Conservation (phyloP, 306 rosid species). For the Boehmeria nivea region DNA sequence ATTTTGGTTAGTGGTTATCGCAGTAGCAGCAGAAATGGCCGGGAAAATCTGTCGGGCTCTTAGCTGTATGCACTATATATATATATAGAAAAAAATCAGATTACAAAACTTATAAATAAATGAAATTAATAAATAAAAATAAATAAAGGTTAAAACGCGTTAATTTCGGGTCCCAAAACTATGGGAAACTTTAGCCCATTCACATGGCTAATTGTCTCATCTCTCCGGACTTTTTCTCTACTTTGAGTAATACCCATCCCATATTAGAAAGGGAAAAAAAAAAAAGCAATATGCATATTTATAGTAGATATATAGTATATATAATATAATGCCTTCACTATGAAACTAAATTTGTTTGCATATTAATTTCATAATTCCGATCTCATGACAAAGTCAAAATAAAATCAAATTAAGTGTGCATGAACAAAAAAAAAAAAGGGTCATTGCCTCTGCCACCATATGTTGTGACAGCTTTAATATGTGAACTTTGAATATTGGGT, state of each 20-base stretch:
- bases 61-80: conserved; percentile 25
- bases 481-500: background rate
- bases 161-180: conserved; percentile 24
- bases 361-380: no score
- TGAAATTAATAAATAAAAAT: conserved; percentile 7
- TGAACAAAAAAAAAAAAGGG: background rate
- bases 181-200: background rate
- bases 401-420: background rate
- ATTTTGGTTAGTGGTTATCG: background rate
- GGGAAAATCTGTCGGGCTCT: conserved; percentile 9
- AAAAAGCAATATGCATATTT: background rate
- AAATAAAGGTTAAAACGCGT: conserved; percentile 29
- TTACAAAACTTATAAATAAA: no score
- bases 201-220: conserved; percentile 16
- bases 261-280: background rate
- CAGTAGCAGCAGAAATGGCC: background rate
- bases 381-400: background rate
- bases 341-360: no score
- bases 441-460: background rate
- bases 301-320: background rate
- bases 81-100: no score
- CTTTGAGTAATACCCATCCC: background rate
- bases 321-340: background rate
- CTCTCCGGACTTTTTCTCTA: background rate
- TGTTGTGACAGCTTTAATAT: no score